Evolutionary conservation across 805 yeast species (phyloP).

Genomic region (Wickerhamomyces subpelliculosus): DNA sequence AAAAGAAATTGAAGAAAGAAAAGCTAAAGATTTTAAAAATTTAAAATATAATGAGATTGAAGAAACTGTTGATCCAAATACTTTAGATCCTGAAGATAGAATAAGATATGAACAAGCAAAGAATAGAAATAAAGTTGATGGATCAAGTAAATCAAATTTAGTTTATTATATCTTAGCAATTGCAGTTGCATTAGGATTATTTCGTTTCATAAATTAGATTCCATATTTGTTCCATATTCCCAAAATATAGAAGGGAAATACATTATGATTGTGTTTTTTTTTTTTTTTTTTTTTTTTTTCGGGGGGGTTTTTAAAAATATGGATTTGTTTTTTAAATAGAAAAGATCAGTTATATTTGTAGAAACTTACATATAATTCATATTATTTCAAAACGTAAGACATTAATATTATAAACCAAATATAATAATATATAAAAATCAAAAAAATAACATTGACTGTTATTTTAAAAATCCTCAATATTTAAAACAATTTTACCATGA

Average conservation of each 20-base stretch:
- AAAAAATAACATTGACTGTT: not conserved
- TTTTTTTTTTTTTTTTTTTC: not conserved
- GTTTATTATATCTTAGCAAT: slow-evolving; percentile 28
- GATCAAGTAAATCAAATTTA: slow-evolving; percentile 7
- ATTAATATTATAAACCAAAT: too few species aligned
- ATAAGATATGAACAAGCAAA: slow-evolving; percentile 36
- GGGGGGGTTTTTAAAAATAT: too few species aligned
- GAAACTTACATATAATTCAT: too few species aligned
- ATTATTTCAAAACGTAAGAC: too few species aligned
- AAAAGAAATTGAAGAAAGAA: slow-evolving; percentile 7
- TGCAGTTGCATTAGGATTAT: slow-evolving; percentile 22
- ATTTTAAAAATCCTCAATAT: slow-evolving; percentile 33
- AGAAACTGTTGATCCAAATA: slow-evolving; percentile 34
- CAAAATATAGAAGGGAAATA: not conserved
- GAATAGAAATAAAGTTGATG: slow-evolving; percentile 13
- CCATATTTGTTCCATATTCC: too few species aligned
- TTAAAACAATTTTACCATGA: slow-evolving; percentile 62
- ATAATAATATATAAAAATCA: too few species aligned
- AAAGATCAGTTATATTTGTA: too few species aligned
- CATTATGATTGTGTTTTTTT: not conserved
- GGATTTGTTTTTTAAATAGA: too few species aligned
- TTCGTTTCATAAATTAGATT: slow-evolving; percentile 11
- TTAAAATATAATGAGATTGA: slow-evolving; percentile 14
- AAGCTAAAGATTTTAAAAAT: slow-evolving; percentile 15
- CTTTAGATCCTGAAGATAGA: slow-evolving; percentile 54